phyloP scores from a whole-genome alignment of 2,329 filamentous ascomycete species.

The Paecilomyces niveus region DNA sequence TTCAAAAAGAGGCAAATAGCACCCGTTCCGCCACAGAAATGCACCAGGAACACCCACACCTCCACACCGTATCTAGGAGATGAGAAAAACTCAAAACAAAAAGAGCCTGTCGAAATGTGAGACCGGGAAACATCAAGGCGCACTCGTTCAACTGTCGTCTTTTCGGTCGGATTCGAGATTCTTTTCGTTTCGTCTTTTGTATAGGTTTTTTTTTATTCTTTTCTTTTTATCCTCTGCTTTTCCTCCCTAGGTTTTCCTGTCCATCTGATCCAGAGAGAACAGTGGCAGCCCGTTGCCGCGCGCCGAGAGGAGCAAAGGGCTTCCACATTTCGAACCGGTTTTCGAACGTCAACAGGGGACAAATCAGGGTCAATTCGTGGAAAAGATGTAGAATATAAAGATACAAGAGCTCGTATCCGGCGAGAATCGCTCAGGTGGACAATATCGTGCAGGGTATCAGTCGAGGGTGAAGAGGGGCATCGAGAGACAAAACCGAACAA shows the following conservation, averaged over 20 bases:
- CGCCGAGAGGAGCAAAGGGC: neutral
- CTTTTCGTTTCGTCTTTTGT: conserved; percentile 9
- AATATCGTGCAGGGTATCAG: conserved; percentile 28
- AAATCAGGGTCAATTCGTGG: neutral
- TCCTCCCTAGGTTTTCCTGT: conserved; percentile 9
- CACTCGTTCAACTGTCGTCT: neutral
- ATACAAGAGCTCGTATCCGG: conserved; percentile 9
- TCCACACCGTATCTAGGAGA: conserved; percentile 29
- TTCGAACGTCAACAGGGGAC: neutral
- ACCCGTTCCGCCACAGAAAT: conserved; percentile 15
- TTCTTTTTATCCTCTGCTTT: conserved; percentile 9
- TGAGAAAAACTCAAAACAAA: conserved; percentile 16
- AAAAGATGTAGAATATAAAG: neutral
- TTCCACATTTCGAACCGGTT: neutral
- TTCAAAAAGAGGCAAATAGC: conserved; percentile 5
- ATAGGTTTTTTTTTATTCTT: conserved; percentile 8
- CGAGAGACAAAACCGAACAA: conserved; percentile 7
- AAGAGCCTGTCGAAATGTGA: conserved; percentile 22
- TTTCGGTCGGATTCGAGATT: conserved; percentile 13
- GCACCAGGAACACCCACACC: conserved; percentile 32
- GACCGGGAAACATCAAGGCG: conserved; percentile 13
- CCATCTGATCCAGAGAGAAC: conserved; percentile 8
- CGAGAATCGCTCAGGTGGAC: conserved; percentile 17
- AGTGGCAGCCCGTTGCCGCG: neutral
- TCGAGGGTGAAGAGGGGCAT: conserved; percentile 21